Base-by-base conservation (phyloP, 495 filamentous ascomycete species). In the Aspergillus steynii region DNA sequence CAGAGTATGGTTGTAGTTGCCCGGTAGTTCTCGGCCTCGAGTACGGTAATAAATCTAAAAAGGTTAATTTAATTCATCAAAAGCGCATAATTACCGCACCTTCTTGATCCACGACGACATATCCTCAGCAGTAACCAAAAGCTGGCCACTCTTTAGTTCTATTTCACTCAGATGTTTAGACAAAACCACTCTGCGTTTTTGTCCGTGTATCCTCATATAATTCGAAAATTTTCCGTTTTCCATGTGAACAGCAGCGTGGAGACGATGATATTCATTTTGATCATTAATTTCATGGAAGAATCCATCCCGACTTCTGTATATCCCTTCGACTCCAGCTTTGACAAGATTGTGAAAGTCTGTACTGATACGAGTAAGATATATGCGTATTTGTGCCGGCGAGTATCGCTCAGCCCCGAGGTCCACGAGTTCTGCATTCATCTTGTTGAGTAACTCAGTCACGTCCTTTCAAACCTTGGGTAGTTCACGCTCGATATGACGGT, bases 1-100 rank as follows among this genome's bases (percentile, higher is more conserved):
- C 0, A 81, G 63, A 1, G 72, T 53, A 14, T 74, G 70, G 34
- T 82, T 83, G 61, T 77, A 76, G 46, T 72, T 82, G 1, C 82
- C 81, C 1, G 76, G 61, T 2, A 83, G 62, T 52, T 82, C 75
- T 42, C 61, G 63, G 9, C 78, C 80, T 8, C 80, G 49, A 2
- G 68, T 68, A 14, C 58, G 29, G 15, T 54, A 25, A 53, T 72
- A 68, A 2, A 68, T 49, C 70, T 72, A 28, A 6, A 12, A n/a
- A 29, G 5, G n/a, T 61, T 64, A 60, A 46, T 20, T 42, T 5
- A 10, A 47, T 15, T 20, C 20, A 5, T 6, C 29, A 55, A 20
- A 20, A 29, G 31, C n/a, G 15, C 29, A n/a, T 37, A 10, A 25
- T 14, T 20, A n/a, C 50, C 55, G 1, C 50, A 25, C 9, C 34